Percentiles rank a stretch among this genome's conserved stretches.
phyloP scores from a whole-genome alignment of 2,329 filamentous ascomycete species.

The Trichoderma sp. region DNA sequence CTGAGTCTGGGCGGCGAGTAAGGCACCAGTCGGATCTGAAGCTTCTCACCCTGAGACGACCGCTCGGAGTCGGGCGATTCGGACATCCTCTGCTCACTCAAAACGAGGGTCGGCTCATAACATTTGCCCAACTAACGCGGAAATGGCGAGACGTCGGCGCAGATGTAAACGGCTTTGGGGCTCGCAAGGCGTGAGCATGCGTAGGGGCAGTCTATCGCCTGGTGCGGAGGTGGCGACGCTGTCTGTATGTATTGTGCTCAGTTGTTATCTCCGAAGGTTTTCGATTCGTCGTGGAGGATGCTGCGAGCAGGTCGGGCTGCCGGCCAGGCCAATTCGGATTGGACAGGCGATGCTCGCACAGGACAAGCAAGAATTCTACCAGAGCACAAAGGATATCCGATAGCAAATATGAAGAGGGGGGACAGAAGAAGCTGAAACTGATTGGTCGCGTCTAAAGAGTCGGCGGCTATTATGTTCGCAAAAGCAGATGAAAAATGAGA shows the following conservation, averaged over 20 bases:
- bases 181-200: neutral
- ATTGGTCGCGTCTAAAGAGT: constrained; percentile 17
- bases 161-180: neutral
- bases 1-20: constrained; percentile 45
- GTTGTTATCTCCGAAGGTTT: neutral
- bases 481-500: constrained; percentile 19
- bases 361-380: neutral
- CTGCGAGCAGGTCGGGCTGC: constrained; percentile 5
- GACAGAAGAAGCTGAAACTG: constrained; percentile 7
- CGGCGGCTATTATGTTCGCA: constrained; percentile 19
- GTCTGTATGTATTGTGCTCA: neutral
- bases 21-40: constrained; percentile 45
- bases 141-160: constrained; percentile 11
- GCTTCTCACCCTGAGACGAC: constrained; percentile 37
- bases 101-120: constrained; percentile 34
- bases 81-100: constrained; percentile 41
- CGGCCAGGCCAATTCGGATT: constrained; percentile 19
- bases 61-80: constrained; percentile 39
- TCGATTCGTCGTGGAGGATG: constrained; percentile 19
- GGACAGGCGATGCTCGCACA: constrained; percentile 12
- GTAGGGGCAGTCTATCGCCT: neutral
- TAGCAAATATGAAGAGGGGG: constrained; percentile 12
- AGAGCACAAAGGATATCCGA: neutral
- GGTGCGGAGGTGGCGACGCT: constrained; percentile 21
- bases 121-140: constrained; percentile 27